These are phyloP conservation scores for Leccinum subgranulosum DNA, from an alignment of 768 basidiomycete species.

Conservation along the genomic window DNA sequence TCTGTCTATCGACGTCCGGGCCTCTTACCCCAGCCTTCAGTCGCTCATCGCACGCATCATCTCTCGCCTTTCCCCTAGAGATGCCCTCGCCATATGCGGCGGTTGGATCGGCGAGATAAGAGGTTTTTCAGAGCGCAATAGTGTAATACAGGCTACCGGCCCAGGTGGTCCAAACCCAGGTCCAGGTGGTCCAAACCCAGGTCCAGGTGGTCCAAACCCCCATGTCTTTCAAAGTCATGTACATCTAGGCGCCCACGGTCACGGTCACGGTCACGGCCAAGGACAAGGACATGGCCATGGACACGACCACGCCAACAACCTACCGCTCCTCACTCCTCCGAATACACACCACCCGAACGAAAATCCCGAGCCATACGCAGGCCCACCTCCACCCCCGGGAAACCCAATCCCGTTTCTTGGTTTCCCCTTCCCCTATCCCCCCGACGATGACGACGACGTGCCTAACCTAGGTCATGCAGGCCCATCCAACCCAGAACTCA, in stretches of 20 bases:
- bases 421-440: slow-evolving; percentile 3
- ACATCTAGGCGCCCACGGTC: too few relatives aligned
- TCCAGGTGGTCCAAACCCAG: not conserved
- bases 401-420: slow-evolving; percentile 1
- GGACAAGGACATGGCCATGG: not conserved
- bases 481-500: slow-evolving; percentile 6
- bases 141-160: not conserved
- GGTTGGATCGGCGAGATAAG: slow-evolving; percentile 36
- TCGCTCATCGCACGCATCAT: slow-evolving; percentile 18
- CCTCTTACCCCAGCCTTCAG: slow-evolving; percentile 21
- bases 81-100: slow-evolving; percentile 28
- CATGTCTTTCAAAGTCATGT: too few relatives aligned
- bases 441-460: not conserved
- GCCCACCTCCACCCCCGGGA: not conserved
- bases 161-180: not conserved
- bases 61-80: slow-evolving; percentile 27
- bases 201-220: too few relatives aligned
- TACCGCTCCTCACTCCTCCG: slow-evolving; percentile 15
- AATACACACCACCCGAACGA: not conserved
- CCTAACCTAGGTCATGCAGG: slow-evolving; percentile 3
- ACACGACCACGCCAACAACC: slow-evolving; percentile 4
- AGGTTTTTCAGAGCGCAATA: slow-evolving; percentile 14
- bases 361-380: not conserved
- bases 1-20: slow-evolving; percentile 52
- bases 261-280: not conserved